These are phyloP conservation scores for Camillea tinctor DNA, from an alignment of 2,329 filamentous ascomycete genomes.

Conservation along the genomic window DNA sequence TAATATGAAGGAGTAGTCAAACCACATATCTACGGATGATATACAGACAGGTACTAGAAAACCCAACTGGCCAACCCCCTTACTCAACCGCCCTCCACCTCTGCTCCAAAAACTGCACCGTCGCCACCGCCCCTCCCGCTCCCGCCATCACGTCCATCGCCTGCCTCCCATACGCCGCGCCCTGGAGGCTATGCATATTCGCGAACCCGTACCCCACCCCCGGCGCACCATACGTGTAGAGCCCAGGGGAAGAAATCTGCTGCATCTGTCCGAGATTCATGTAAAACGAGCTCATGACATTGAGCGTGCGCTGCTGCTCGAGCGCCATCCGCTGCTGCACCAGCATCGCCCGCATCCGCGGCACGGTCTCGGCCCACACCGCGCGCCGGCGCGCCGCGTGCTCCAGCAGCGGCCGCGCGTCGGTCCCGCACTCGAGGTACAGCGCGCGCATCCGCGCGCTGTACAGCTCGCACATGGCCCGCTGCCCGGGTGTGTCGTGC, in stretches of 20 bases:
- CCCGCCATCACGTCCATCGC: slow-evolving; percentile 19
- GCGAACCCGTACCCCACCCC: slow-evolving; percentile 34
- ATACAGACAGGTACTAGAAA: too few relatives aligned
- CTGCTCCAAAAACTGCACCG: slow-evolving; percentile 32
- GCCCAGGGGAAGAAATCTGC: too few relatives aligned
- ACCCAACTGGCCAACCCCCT: background rate
- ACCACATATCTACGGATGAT: too few relatives aligned
- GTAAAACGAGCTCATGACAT: slow-evolving; percentile 27
- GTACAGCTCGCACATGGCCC: slow-evolving; percentile 38
- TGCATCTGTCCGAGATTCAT: slow-evolving; percentile 22
- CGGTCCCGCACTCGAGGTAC: slow-evolving; percentile 32
- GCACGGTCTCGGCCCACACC: slow-evolving; percentile 36
- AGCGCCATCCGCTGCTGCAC: slow-evolving; percentile 24
- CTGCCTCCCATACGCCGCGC: slow-evolving; percentile 33
- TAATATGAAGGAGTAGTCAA: too few relatives aligned
- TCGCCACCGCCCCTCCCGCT: slow-evolving; percentile 13
- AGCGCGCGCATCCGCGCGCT: slow-evolving; percentile 37
- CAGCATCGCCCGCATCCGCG: slow-evolving; percentile 27
- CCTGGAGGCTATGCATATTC: slow-evolving; percentile 31
- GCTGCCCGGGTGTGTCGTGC: slow-evolving; percentile 14
- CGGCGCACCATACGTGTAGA: slow-evolving; percentile 28
- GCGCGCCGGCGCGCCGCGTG: slow-evolving; percentile 26
- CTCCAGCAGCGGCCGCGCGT: slow-evolving; percentile 24
- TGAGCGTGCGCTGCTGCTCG: slow-evolving; percentile 26
- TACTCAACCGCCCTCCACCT: slow-evolving; percentile 37